A percentile compares a stretch with the other conserved stretches of the same genome.
These are phyloP conservation scores for Hyparrhenia diplandra DNA, from an alignment of 176 grass and related monocot genomes.

Conservation along the genomic window DNA sequence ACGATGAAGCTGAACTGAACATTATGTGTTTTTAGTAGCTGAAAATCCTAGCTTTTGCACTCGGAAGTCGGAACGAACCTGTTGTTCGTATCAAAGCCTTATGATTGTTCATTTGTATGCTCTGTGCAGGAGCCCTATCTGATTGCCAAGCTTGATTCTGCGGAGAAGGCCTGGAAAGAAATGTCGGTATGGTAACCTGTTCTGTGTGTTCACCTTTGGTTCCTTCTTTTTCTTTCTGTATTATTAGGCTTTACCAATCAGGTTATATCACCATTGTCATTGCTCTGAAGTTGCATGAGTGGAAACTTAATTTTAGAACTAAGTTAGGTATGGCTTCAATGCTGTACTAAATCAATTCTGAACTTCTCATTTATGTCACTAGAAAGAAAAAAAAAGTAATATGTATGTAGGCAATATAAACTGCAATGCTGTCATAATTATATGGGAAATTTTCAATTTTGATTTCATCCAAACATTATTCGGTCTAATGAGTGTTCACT, in stretches of 20 bases:
- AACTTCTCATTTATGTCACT: not conserved
- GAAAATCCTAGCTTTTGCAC: not conserved
- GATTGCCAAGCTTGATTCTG: constrained; percentile 82
- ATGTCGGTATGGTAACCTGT: constrained; percentile 71
- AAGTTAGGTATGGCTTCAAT: not conserved
- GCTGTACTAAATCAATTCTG: not conserved
- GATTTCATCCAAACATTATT: not conserved
- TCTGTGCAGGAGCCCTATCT: constrained; percentile 72
- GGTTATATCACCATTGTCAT: not conserved
- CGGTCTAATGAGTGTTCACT: constrained; percentile 22
- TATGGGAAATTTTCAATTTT: not conserved
- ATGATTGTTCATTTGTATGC: not conserved
- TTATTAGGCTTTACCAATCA: not conserved
- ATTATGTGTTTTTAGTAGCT: not conserved
- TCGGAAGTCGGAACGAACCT: not conserved
- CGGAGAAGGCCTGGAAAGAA: constrained; percentile 94
- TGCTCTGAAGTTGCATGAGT: not conserved
- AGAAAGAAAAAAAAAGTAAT: not conserved
- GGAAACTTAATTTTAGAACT: not conserved
- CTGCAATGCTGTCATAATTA: not conserved
- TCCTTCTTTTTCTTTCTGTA: not conserved
- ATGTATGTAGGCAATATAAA: not conserved
- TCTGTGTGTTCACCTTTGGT: not conserved
- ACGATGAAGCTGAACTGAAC: not conserved
- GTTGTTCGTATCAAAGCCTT: not conserved